Evolutionary conservation across 2,329 filamentous ascomycete genomes (phyloP), one percentile per base, ranked within the genome.

Genomic region (Fusarium piperis): DNA sequence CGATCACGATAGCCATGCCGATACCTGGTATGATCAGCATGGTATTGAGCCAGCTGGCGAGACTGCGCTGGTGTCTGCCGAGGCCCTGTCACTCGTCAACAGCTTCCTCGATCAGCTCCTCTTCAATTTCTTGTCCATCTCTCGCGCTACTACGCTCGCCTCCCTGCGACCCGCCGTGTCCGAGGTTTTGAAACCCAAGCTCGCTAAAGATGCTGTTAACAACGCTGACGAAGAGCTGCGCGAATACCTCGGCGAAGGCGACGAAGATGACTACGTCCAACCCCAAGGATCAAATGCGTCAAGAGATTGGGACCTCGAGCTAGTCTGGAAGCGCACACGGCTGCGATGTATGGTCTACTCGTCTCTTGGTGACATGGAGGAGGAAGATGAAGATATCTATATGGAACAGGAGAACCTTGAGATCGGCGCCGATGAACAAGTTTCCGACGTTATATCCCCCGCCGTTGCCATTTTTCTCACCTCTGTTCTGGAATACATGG

Each of bases 291-390:
- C 83, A 48, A 83, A 85, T 33, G 58, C 71, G 15, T 81, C 83
- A 12, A 86, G 86, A 3, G 90, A 92, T 73, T 98, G 95, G 90
- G 94, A 98, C 79, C 84, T 97, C n/a, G 93, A 98, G 78, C 87
- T 95, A 62, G 92, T 95, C 18, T 99, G 96, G 95, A 98, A 97
- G 84, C 89, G 96, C 73, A 96, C 95, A 0, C 90, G 96, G 61
- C 84, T 99, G 76, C 90, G 96, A 67, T 97, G 96, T 80, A 99
- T 99, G 96, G 95, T 99, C 23, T 98, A 98, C 80, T 98, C 95
- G 10, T 95, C 96, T 10, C 85, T 99, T 8, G 96, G 96, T 48
- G 95, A 99, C 78, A 91, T 99, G 88, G 97, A 99, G 81, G 96
- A 99, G 82, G 95, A 98, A 74, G 96, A 99, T 73, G 96, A 98